phyloP scores from a whole-genome alignment of 192 early-diverging fungal genomes.

The Gorgonomyces haynaldii region DNA sequence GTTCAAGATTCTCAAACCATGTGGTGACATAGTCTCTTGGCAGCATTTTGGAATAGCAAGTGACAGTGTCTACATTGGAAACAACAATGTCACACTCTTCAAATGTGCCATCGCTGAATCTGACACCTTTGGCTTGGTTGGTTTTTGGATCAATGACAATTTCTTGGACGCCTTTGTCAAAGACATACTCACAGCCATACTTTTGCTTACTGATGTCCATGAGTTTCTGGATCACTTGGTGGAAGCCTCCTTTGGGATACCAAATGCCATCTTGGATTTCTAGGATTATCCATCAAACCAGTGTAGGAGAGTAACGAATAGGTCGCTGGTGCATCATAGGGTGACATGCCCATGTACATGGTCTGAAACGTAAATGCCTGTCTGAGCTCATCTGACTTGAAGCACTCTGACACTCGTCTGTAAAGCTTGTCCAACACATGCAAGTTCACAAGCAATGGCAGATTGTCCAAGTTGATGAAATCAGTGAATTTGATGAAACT shows the following conservation, averaged over 20 bases:
- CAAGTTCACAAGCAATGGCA: slow-evolving; percentile 23
- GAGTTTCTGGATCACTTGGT: slow-evolving; percentile 30
- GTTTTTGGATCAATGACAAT: slow-evolving; percentile 23
- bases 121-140: slow-evolving; percentile 32
- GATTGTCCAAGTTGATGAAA: slow-evolving; percentile 29
- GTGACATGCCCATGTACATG: slow-evolving; percentile 59
- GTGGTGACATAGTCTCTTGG: slow-evolving; percentile 18
- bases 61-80: slow-evolving; percentile 43
- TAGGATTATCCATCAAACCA: slow-evolving; percentile 34
- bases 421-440: slow-evolving; percentile 33
- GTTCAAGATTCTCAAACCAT: slow-evolving; percentile 21
- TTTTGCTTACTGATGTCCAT: slow-evolving; percentile 26
- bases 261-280: slow-evolving; percentile 21
- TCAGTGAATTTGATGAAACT: slow-evolving; percentile 37
- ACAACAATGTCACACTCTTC: slow-evolving; percentile 41
- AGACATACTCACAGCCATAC: slow-evolving; percentile 27
- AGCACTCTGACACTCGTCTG: slow-evolving; percentile 25
- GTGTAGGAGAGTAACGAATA: slow-evolving; percentile 43
- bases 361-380: slow-evolving; percentile 49
- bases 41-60: slow-evolving; percentile 35
- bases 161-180: slow-evolving; percentile 22
- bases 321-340: slow-evolving; percentile 46
- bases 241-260: slow-evolving; percentile 48
- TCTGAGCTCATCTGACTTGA: slow-evolving; percentile 37
- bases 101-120: slow-evolving; percentile 24